Conservation (phyloP, 2,329 filamentous ascomycete species). For the Phialophora chinensis region DNA sequence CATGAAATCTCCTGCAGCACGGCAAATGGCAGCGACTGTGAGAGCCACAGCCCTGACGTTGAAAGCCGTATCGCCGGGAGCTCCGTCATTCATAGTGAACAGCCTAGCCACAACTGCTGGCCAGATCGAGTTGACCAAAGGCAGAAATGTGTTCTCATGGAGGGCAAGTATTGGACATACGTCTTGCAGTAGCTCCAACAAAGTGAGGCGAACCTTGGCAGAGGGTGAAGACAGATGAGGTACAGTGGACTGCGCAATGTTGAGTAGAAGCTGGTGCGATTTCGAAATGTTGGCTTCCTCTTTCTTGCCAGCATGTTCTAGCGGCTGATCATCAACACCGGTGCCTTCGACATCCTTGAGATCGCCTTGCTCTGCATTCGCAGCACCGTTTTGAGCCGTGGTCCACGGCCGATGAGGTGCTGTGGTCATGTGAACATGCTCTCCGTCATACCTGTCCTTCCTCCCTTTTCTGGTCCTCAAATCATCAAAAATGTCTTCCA, state of each 20-base stretch:
- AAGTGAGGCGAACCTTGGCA: conserved; percentile 74
- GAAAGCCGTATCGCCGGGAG: conserved; percentile 62
- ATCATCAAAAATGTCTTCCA: conserved; percentile 46
- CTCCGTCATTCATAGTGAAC: conserved; percentile 56
- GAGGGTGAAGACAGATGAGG: conserved; percentile 89
- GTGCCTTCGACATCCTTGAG: conserved; percentile 3
- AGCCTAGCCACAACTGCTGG: conserved; percentile 75
- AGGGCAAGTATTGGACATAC: conserved; percentile 73
- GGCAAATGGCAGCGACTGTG: conserved; percentile 71
- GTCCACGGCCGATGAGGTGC: conserved; percentile 42
- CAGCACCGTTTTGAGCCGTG: conserved; percentile 34
- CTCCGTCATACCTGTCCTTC: conserved; percentile 38
- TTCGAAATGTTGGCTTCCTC: conserved; percentile 62
- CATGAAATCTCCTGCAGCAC: conserved; percentile 80
- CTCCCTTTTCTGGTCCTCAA: conserved; percentile 46
- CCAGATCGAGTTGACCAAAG: conserved; percentile 89
- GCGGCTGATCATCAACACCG: conserved; percentile 4
- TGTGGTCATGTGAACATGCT: conserved; percentile 32
- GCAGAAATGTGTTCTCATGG: conserved; percentile 83
- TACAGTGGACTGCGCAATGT: conserved; percentile 82
- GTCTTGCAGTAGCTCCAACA: conserved; percentile 77
- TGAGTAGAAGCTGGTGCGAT: conserved; percentile 79
- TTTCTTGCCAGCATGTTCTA: conserved; percentile 40
- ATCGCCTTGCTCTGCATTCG: conserved; percentile 34
- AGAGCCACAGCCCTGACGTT: conserved; percentile 64